Percentiles rank a stretch among this genome's conserved stretches.
Evolutionary conservation across 768 basidiomycete species (phyloP).

Genomic region (Crassisporium funariophilum): DNA sequence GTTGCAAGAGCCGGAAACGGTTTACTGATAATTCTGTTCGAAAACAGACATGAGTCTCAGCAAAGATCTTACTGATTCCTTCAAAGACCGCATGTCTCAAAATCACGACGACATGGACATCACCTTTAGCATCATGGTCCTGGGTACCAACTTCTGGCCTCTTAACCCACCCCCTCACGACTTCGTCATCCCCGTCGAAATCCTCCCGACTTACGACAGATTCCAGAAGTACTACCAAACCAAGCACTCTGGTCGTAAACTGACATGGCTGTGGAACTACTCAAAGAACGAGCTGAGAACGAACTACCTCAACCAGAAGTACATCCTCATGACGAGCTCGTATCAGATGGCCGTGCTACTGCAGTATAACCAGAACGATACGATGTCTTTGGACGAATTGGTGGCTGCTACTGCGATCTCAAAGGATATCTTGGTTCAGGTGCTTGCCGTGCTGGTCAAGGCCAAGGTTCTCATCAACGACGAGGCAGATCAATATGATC

Average conservation of each 20-base stretch:
- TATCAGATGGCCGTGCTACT: slow-evolving; percentile 97
- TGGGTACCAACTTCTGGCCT: slow-evolving; percentile 98
- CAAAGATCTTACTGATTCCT: slow-evolving; percentile 94
- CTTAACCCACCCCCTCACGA: slow-evolving; percentile 83
- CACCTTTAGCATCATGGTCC: slow-evolving; percentile 92
- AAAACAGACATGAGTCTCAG: slow-evolving; percentile 87
- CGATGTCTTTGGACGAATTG: slow-evolving; percentile 80
- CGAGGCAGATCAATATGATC: slow-evolving; percentile 85
- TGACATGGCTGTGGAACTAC: slow-evolving; percentile 99
- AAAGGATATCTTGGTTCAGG: slow-evolving; percentile 78
- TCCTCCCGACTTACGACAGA: slow-evolving; percentile 85
- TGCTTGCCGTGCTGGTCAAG: slow-evolving; percentile 75
- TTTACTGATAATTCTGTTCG: background rate
- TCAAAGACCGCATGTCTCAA: slow-evolving; percentile 93
- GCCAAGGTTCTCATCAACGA: slow-evolving; percentile 89
- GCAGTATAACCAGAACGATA: slow-evolving; percentile 94
- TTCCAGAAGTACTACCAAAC: slow-evolving; percentile 95
- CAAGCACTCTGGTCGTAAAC: slow-evolving; percentile 93
- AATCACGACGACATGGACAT: slow-evolving; percentile 90
- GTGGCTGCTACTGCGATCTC: slow-evolving; percentile 76
- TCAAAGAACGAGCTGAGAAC: slow-evolving; percentile 97
- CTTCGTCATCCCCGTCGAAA: slow-evolving; percentile 88
- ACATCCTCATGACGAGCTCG: slow-evolving; percentile 94
- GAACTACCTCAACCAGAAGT: slow-evolving; percentile 93
- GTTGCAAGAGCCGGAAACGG: background rate